Conservation (phyloP, 352 stramenopile species). For the Phytophthora citricola region DNA sequence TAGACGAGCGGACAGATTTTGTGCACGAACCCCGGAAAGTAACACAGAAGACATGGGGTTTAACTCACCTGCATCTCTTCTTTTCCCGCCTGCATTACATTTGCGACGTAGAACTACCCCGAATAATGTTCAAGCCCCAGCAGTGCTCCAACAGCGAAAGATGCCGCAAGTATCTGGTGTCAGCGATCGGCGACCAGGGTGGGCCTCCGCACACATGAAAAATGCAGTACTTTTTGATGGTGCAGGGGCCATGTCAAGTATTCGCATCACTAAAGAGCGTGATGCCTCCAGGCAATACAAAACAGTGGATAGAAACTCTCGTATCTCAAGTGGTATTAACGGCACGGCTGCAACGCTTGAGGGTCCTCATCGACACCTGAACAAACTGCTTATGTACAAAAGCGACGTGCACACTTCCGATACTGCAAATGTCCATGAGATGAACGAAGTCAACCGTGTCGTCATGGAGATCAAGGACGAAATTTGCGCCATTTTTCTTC, state of each 20-base stretch:
- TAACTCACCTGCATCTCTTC: constrained; percentile 10
- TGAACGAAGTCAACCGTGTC: constrained; percentile 52
- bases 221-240: constrained; percentile 51
- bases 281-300: constrained; percentile 35
- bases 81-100: constrained; percentile 14
- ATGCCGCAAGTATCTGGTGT: constrained; percentile 11
- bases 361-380: constrained; percentile 28
- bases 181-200: constrained; percentile 18
- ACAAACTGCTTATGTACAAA: constrained; percentile 25
- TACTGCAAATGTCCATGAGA: constrained; percentile 35
- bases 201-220: constrained; percentile 24
- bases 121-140: neutral
- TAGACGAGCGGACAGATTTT: constrained; percentile 57
- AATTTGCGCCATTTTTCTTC: constrained; percentile 65
- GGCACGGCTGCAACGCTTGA: constrained; percentile 7
- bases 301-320: constrained; percentile 6
- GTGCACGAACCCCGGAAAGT: constrained; percentile 19
- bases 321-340: constrained; percentile 8
- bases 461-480: constrained; percentile 84
- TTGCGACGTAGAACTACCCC: constrained; percentile 2
- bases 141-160: constrained; percentile 20
- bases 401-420: constrained; percentile 1
- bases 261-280: constrained; percentile 36
- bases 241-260: constrained; percentile 37
- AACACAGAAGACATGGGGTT: constrained; percentile 22